Conservation (phyloP, 257 asterid species). For the Solanum commersonii region DNA sequence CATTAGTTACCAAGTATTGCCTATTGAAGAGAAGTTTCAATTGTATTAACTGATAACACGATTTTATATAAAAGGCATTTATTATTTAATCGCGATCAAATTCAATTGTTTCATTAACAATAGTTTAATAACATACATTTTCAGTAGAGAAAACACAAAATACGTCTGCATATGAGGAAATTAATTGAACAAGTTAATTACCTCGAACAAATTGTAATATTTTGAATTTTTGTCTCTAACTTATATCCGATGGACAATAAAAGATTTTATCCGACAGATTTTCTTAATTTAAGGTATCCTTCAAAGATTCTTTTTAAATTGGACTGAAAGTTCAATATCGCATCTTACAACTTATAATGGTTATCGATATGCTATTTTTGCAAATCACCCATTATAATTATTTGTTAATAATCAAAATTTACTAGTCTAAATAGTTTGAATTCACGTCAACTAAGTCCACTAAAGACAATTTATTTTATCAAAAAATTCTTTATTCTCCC, state of each 20-base stretch:
- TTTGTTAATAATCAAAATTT: not conserved
- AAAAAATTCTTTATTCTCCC: not conserved
- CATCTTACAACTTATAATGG: not conserved
- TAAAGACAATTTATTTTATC: too few relatives aligned
- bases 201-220: too few relatives aligned
- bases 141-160: not conserved
- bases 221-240: not conserved
- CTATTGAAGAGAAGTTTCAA: not conserved
- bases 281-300: not conserved
- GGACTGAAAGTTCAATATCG: not conserved
- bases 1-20: not conserved
- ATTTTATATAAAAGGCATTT: not conserved
- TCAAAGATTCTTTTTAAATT: not conserved
- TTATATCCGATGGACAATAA: not conserved
- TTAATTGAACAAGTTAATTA: not conserved
- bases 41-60: not conserved
- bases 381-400: not conserved
- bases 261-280: rapidly evolving
- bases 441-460: not conserved
- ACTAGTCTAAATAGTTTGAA: not conserved
- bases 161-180: not conserved
- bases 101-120: not conserved
- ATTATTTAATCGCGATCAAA: not conserved
- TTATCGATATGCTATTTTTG: not conserved
- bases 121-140: not conserved